phyloP scores from a whole-genome alignment of 805 yeast species.

The Myxozyma nipponensis region DNA sequence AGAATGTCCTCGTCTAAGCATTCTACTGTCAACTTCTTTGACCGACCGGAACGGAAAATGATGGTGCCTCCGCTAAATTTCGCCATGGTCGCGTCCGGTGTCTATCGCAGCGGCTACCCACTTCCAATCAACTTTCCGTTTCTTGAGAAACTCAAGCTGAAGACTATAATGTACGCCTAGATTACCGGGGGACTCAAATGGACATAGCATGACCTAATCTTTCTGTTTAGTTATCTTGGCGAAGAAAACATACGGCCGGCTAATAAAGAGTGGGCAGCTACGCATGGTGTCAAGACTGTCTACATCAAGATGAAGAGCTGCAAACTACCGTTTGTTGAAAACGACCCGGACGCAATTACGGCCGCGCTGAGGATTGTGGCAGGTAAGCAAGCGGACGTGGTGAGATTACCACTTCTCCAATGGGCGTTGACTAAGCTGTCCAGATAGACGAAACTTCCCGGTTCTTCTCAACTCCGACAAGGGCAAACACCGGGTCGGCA shows the following conservation, averaged over 20 bases:
- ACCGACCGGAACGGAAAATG: conserved; percentile 24
- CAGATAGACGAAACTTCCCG: conserved; percentile 65
- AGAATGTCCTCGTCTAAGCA: conserved; percentile 23
- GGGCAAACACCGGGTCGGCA: conserved; percentile 96
- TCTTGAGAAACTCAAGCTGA: conserved; percentile 60
- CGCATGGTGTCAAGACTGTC: conserved; percentile 51
- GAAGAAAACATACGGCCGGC: conserved; percentile 55
- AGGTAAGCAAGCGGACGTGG: conserved; percentile 9
- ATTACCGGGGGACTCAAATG: neutral
- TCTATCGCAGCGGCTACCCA: conserved; percentile 92
- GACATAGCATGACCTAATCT: neutral
- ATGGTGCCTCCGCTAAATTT: conserved; percentile 88
- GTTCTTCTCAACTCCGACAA: conserved; percentile 87
- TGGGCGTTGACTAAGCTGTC: neutral
- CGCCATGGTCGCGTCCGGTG: conserved; percentile 78
- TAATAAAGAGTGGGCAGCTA: conserved; percentile 64
- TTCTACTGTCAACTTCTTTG: conserved; percentile 24
- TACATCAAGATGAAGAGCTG: conserved; percentile 65
- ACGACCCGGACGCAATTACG: conserved; percentile 56
- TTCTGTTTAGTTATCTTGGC: conserved; percentile 45
- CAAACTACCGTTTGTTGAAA: conserved; percentile 66
- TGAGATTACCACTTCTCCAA: neutral
- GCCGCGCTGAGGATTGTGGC: conserved; percentile 35
- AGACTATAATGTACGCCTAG: conserved; percentile 69
- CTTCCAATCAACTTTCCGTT: conserved; percentile 82